These are phyloP conservation scores for Malassezia psittaci DNA, from an alignment of 1,284 basidiomycete species.

Conservation along the genomic window DNA sequence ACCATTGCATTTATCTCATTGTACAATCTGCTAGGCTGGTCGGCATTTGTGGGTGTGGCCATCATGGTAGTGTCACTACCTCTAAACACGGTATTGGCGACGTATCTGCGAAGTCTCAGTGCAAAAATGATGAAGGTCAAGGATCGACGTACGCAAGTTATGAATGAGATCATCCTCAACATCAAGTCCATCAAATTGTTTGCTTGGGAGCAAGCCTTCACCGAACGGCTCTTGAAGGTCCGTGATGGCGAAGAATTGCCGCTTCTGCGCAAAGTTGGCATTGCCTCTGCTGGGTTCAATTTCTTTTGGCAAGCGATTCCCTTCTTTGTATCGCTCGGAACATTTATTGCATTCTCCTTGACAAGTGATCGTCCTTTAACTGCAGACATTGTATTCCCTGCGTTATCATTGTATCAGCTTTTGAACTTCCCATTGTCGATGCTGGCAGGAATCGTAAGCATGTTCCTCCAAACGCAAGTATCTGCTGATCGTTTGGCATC, in stretches of 20 bases:
- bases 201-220: constrained; percentile 72
- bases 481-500: constrained; percentile 68
- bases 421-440: constrained; percentile 78
- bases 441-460: constrained; percentile 56
- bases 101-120: constrained; percentile 65
- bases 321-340: constrained; percentile 60
- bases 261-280: constrained; percentile 53
- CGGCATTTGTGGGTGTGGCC: constrained; percentile 78
- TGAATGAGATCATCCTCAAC: constrained; percentile 56
- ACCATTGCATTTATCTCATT: constrained; percentile 77
- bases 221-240: constrained; percentile 61
- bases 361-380: constrained; percentile 66
- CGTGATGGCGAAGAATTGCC: constrained; percentile 75
- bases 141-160: constrained; percentile 52
- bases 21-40: constrained; percentile 79
- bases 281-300: constrained; percentile 40
- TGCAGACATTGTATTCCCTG: constrained; percentile 83
- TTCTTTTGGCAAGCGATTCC: constrained; percentile 44
- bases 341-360: constrained; percentile 69
- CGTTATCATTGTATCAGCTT: constrained; percentile 83
- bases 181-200: constrained; percentile 63
- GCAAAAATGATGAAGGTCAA: constrained; percentile 84
- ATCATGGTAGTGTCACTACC: constrained; percentile 58
- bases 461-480: constrained; percentile 61
- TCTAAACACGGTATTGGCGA: constrained; percentile 23